These are phyloP conservation scores for Sugiyamaella lignohabitans DNA, from an alignment of 805 yeast species.

Conservation along the genomic window DNA sequence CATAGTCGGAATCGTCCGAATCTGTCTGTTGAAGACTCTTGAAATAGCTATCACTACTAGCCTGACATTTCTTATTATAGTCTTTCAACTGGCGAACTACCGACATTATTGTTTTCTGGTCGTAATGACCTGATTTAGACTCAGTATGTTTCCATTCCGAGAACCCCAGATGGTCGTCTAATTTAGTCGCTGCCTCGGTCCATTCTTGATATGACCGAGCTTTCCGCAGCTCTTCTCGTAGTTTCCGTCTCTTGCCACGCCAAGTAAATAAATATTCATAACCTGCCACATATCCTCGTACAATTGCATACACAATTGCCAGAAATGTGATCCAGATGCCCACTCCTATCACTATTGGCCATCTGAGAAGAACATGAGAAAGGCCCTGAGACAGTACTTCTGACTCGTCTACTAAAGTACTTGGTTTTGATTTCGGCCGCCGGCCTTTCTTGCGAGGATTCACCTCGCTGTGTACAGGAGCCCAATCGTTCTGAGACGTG, in stretches of 20 bases:
- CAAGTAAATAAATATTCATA: constrained; percentile 56
- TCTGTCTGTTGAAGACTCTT: not conserved
- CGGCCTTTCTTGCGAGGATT: not conserved
- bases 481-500: constrained; percentile 43
- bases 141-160: constrained; percentile 53
- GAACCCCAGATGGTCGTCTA: constrained; percentile 54
- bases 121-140: constrained; percentile 60
- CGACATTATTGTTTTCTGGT: constrained; percentile 50
- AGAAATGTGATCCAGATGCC: constrained; percentile 49
- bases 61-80: constrained; percentile 19
- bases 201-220: constrained; percentile 56
- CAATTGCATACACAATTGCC: constrained; percentile 42
- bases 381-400: constrained; percentile 28
- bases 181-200: constrained; percentile 47
- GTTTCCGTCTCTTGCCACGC: constrained; percentile 48
- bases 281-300: constrained; percentile 55
- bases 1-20: not conserved
- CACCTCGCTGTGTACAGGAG: constrained; percentile 30
- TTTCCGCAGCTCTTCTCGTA: constrained; percentile 44
- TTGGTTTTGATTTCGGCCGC: not conserved
- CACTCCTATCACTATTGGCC: constrained; percentile 55
- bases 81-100: constrained; percentile 40
- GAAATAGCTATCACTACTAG: too few relatives aligned
- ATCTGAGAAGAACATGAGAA: constrained; percentile 48
- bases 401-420: not conserved